Evolutionary conservation across 768 basidiomycete genomes (phyloP).

Genomic region (Lentinula edodes): DNA sequence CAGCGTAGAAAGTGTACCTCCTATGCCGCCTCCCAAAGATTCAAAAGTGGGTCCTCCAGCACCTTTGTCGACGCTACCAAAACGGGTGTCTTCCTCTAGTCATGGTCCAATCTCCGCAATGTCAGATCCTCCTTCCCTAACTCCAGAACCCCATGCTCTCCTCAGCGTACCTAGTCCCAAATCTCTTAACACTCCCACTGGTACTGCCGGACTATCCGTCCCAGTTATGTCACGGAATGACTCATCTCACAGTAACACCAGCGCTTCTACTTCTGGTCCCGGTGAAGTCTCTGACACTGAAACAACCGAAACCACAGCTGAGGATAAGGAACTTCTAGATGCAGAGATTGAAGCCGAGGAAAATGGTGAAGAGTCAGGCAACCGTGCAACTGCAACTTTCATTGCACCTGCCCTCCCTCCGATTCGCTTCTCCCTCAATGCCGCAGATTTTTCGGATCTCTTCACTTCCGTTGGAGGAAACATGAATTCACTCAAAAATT

Average conservation of each 20-base stretch:
- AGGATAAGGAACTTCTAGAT: background rate
- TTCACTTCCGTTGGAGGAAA: slow-evolving; percentile 52
- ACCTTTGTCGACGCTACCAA: background rate
- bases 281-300: slow-evolving; percentile 4
- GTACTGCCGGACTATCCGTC: background rate
- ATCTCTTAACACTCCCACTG: background rate
- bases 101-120: slow-evolving; percentile 6
- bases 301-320: background rate
- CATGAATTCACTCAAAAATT: slow-evolving; percentile 36
- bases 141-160: background rate
- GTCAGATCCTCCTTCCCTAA: slow-evolving; percentile 4
- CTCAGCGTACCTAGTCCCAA: background rate
- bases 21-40: slow-evolving; percentile 43
- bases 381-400: slow-evolving; percentile 55
- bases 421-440: slow-evolving; percentile 85
- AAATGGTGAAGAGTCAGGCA: background rate
- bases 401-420: slow-evolving; percentile 86
- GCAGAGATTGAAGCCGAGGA: background rate
- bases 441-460: slow-evolving; percentile 75
- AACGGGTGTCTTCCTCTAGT: slow-evolving; percentile 7
- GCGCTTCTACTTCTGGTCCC: background rate
- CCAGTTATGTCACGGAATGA: background rate
- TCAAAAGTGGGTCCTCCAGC: slow-evolving; percentile 16
- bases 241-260: background rate
- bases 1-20: slow-evolving; percentile 19